Base-by-base conservation (phyloP, 1,284 basidiomycete species). In the Ustilago trichophora region DNA sequence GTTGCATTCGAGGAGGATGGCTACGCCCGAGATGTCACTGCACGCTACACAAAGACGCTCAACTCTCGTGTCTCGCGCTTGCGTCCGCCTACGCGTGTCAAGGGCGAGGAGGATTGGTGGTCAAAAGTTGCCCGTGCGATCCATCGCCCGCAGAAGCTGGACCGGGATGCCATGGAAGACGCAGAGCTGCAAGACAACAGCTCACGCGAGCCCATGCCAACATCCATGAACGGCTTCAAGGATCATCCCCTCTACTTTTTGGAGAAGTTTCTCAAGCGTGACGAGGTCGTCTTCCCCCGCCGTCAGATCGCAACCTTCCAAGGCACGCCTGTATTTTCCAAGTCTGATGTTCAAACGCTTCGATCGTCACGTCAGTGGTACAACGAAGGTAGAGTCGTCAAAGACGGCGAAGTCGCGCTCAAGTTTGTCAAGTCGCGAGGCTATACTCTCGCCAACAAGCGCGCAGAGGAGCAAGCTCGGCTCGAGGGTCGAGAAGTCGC, bases 311-410 rank as follows among this genome's bases (percentile, higher is more conserved):
- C 94, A 24, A 90, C 90, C 68, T 98, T 98, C 84, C 88, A 91
- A 69, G 95, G 93, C 46, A 92, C 94, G 78, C 84, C 91, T 11
- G 95, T 99, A n/a, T 98, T 91, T 81, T 86, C 91, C 33, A 89
- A 94, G 25, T 87, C 87, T 2, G 87, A 90, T 46, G 91, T 99
- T 6, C 85, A 94, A 16, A 83, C 87, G 4, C 86, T 97, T 53
- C 95, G 94, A 81, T 91, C 91, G 2, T 87, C 91, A 16, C 94
- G 98, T 80, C 94, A 91, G 76, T 99, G 94, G 93, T 90, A 95
- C 88, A 88, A 94, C 11, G 87, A 87, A 38, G 93, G 96, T 0
- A 86, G 92, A 24, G 84, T 84, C 46, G 85, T 98, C 57, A 87
- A 87, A 72, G 85, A 87, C 52, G 89, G 89, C 9, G 88, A 88